These are phyloP conservation scores for Aciculoconidium aculeatum DNA, from an alignment of 805 yeast genomes.

Conservation along the genomic window DNA sequence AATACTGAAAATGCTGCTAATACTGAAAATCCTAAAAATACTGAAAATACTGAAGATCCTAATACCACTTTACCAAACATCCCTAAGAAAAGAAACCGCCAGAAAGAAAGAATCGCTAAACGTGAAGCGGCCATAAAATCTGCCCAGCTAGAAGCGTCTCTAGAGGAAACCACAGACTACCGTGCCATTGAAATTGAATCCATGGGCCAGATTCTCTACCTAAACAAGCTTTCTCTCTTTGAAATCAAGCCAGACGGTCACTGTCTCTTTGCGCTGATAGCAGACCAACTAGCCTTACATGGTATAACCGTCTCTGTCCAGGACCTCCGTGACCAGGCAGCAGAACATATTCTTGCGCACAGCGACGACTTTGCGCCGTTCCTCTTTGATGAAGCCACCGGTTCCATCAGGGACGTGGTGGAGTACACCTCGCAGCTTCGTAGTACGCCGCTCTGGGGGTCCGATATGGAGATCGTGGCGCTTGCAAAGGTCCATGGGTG, in stretches of 20 bases:
- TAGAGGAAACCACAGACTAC: constrained; percentile 71
- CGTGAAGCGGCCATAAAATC: constrained; percentile 64
- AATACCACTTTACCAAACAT: constrained; percentile 8
- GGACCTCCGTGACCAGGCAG: constrained; percentile 60
- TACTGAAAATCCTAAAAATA: constrained; percentile 10
- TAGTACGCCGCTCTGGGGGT: constrained; percentile 92
- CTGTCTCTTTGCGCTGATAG: constrained; percentile 81
- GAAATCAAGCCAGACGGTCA: constrained; percentile 92
- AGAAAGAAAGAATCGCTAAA: constrained; percentile 74
- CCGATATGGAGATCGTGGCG: constrained; percentile 87
- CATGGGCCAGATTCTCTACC: constrained; percentile 46
- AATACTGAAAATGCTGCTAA: not conserved
- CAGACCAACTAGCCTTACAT: constrained; percentile 57
- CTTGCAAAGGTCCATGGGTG: constrained; percentile 64
- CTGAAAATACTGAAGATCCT: constrained; percentile 16
- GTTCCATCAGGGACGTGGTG: constrained; percentile 56
- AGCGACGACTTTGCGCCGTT: constrained; percentile 75
- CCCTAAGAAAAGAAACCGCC: constrained; percentile 63
- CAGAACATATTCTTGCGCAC: constrained; percentile 56
- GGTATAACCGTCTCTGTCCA: constrained; percentile 30
- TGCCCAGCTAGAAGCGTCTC: constrained; percentile 59
- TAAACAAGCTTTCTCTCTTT: constrained; percentile 45
- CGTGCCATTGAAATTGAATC: constrained; percentile 67
- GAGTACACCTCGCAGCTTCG: constrained; percentile 65
- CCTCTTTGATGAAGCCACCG: constrained; percentile 71